Percentiles rank a stretch among this genome's conserved stretches.
Evolutionary conservation across 2,329 filamentous ascomycete species (phyloP).

Genomic region (Ceratocystis variospora): DNA sequence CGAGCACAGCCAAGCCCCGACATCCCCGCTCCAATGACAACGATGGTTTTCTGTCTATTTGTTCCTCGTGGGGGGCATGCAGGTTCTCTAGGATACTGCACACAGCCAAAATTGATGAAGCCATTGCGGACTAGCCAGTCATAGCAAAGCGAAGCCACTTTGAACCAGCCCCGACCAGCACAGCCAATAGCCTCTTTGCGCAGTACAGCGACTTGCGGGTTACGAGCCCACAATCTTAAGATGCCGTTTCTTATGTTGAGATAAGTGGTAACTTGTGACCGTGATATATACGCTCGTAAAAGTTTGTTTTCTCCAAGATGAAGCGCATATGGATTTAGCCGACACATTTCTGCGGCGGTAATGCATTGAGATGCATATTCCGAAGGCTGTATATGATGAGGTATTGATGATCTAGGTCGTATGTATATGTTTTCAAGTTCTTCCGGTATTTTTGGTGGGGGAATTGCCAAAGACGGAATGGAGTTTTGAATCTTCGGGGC

Average conservation of each 20-base stretch:
- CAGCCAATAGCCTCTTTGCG: slow-evolving; percentile 81
- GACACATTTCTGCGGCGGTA: slow-evolving; percentile 73
- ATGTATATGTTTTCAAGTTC: slow-evolving; percentile 19
- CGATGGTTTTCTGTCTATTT: slow-evolving; percentile 55
- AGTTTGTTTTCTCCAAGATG: slow-evolving; percentile 74
- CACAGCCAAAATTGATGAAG: slow-evolving; percentile 93
- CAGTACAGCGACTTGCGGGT: slow-evolving; percentile 69
- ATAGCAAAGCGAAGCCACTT: slow-evolving; percentile 74
- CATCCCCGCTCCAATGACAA: slow-evolving; percentile 87
- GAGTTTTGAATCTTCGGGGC: not conserved
- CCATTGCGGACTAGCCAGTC: slow-evolving; percentile 84
- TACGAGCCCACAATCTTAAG: slow-evolving; percentile 74
- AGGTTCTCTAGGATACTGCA: slow-evolving; percentile 26
- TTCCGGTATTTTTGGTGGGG: not conserved
- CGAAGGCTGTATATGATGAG: slow-evolving; percentile 52
- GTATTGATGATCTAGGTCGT: slow-evolving; percentile 66
- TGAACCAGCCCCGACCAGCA: slow-evolving; percentile 78
- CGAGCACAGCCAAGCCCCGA: slow-evolving; percentile 83
- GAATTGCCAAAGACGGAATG: not conserved
- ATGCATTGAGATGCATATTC: slow-evolving; percentile 90
- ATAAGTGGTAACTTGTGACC: slow-evolving; percentile 84
- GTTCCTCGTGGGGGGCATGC: slow-evolving; percentile 43
- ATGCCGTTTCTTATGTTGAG: slow-evolving; percentile 94
- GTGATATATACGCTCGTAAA: slow-evolving; percentile 67
- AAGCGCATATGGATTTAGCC: slow-evolving; percentile 77